Percentiles rank a stretch among this genome's conserved stretches.
These are phyloP conservation scores for Ganoderma leucocontextum DNA, from an alignment of 1,284 basidiomycete genomes.

Conservation along the genomic window DNA sequence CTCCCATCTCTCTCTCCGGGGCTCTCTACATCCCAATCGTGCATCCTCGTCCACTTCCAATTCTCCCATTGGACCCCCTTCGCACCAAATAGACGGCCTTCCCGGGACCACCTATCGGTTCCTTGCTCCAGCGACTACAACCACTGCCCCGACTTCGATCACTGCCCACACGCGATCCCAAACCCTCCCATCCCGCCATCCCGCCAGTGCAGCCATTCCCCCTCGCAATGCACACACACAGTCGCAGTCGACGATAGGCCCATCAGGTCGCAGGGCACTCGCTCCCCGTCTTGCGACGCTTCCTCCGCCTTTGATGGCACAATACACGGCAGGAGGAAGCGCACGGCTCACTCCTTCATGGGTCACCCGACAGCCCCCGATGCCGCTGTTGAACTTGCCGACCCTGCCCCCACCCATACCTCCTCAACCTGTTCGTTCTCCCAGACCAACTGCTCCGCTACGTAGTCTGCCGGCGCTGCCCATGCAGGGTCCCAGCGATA, in stretches of 20 bases:
- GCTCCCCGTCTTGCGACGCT: slow-evolving; percentile 43
- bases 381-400: slow-evolving; percentile 60
- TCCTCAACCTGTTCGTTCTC: slow-evolving; percentile 34
- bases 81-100: slow-evolving; percentile 50
- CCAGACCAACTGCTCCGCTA: slow-evolving; percentile 42
- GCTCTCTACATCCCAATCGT: slow-evolving; percentile 57
- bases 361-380: slow-evolving; percentile 55
- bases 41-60: slow-evolving; percentile 69
- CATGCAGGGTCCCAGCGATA: slow-evolving; percentile 49
- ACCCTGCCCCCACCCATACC: slow-evolving; percentile 46
- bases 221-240: background rate
- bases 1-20: slow-evolving; percentile 21
- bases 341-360: slow-evolving; percentile 60
- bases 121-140: background rate
- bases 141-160: background rate
- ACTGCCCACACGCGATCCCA: slow-evolving; percentile 6
- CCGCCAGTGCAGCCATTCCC: background rate
- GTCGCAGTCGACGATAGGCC: background rate
- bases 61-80: slow-evolving; percentile 70
- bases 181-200: slow-evolving; percentile 12
- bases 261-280: slow-evolving; percentile 34
- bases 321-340: slow-evolving; percentile 42
- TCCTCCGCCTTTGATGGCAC: slow-evolving; percentile 44
- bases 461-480: slow-evolving; percentile 60
- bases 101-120: slow-evolving; percentile 1